phyloP scores from a whole-genome alignment of 2,329 filamentous ascomycete species.

The Emericellopsis cladophorae region DNA sequence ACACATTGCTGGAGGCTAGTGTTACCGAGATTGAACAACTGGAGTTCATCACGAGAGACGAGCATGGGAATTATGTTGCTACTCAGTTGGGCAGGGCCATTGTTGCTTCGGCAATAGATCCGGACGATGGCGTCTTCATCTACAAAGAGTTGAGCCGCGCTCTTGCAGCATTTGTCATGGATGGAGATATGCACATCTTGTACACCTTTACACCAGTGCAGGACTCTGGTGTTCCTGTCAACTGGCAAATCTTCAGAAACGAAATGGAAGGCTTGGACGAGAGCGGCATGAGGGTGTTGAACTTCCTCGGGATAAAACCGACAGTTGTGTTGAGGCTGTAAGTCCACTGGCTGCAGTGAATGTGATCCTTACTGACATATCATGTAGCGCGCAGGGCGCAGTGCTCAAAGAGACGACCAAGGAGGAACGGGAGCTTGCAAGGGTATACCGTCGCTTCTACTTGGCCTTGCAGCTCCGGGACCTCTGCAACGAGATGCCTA shows the following conservation, averaged over 20 bases:
- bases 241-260: constrained; percentile 62
- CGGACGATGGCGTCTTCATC: constrained; percentile 63
- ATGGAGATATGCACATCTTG: constrained; percentile 68
- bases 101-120: constrained; percentile 59
- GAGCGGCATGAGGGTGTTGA: constrained; percentile 55
- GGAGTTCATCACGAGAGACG: constrained; percentile 39
- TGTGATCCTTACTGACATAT: constrained; percentile 5
- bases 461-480: constrained; percentile 67
- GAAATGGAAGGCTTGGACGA: constrained; percentile 61
- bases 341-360: constrained; percentile 10
- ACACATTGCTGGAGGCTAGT: constrained; percentile 42
- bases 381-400: constrained; percentile 50
- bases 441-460: constrained; percentile 62
- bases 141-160: constrained; percentile 56
- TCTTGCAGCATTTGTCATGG: constrained; percentile 63
- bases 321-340: constrained; percentile 55
- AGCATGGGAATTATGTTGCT: constrained; percentile 39
- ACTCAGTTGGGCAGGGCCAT: constrained; percentile 59
- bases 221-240: constrained; percentile 39
- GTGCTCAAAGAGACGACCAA: constrained; percentile 48
- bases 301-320: constrained; percentile 56
- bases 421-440: constrained; percentile 45
- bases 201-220: constrained; percentile 69
- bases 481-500: constrained; percentile 62
- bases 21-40: constrained; percentile 42